phyloP scores from a whole-genome alignment of 352 stramenopile species.

The Phytophthora capsici region DNA sequence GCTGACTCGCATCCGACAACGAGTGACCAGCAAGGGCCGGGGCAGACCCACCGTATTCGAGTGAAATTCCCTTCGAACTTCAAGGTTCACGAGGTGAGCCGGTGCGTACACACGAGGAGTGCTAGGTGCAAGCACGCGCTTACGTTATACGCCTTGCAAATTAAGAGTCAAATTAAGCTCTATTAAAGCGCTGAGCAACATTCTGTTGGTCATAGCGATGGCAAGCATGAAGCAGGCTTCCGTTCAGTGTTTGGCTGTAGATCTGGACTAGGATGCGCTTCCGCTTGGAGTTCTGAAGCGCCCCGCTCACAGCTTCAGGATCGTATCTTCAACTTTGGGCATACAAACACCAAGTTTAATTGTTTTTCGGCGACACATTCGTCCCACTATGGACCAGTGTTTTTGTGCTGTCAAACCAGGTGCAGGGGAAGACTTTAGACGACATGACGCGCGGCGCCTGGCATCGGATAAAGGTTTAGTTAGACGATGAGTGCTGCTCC shows the following conservation, averaged over 20 bases:
- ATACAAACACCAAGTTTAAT: slow-evolving; percentile 6
- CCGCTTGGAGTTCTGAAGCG: slow-evolving; percentile 22
- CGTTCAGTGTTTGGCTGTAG: no score
- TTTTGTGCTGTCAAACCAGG: slow-evolving; percentile 7
- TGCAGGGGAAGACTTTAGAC: neutral
- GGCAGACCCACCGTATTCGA: neutral
- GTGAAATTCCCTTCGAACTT: slow-evolving; percentile 32
- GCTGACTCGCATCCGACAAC: neutral
- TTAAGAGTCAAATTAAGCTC: slow-evolving; percentile 19
- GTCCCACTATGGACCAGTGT: slow-evolving; percentile 5
- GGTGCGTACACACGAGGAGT: slow-evolving; percentile 18
- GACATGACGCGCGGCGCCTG: slow-evolving; percentile 10
- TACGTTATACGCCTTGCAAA: slow-evolving; percentile 2
- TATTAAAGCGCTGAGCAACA: slow-evolving; percentile 17
- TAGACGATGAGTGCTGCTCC: no score
- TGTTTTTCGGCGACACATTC: neutral
- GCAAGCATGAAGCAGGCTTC: neutral
- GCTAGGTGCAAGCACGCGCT: slow-evolving; percentile 17
- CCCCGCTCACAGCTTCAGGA: slow-evolving; percentile 19
- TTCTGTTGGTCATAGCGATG: neutral
- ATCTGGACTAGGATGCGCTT: neutral
- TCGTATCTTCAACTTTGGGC: slow-evolving; percentile 2
- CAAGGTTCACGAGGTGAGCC: slow-evolving; percentile 28
- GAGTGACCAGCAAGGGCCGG: slow-evolving; percentile 4
- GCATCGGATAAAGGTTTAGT: neutral